phyloP scores from a whole-genome alignment of 2,329 filamentous ascomycete species.

The Fusarium neocosmosporiellum region DNA sequence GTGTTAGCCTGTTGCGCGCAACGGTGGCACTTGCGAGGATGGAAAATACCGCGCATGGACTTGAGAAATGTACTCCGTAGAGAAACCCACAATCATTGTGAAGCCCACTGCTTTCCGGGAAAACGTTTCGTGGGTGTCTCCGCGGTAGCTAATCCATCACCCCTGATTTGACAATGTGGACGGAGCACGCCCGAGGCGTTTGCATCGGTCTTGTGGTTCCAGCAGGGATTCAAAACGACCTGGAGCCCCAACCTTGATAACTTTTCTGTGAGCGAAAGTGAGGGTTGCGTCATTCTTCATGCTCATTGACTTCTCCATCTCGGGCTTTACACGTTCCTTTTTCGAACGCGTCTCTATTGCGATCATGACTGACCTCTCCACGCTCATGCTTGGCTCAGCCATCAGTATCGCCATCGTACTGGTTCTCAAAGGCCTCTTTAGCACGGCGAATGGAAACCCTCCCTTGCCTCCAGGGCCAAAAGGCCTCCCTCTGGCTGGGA shows the following conservation, averaged over 20 bases:
- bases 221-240: background rate
- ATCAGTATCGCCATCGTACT: background rate
- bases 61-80: background rate
- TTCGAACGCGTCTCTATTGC: background rate
- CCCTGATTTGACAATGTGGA: background rate
- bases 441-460: background rate
- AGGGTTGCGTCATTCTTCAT: background rate
- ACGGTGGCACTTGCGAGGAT: background rate
- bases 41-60: background rate
- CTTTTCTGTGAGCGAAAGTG: background rate
- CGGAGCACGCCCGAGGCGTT: background rate
- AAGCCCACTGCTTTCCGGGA: background rate
- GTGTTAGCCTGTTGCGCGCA: background rate
- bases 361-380: background rate
- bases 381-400: background rate
- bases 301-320: background rate
- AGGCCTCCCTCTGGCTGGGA: slow-evolving; percentile 26
- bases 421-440: background rate
- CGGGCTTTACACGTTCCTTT: background rate
- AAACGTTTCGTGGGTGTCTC: background rate
- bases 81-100: background rate
- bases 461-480: slow-evolving; percentile 31
- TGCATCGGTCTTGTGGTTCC: background rate
- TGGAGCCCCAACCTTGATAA: background rate
- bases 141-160: background rate